These are phyloP conservation scores for Fusarium globosum DNA, from an alignment of 2,329 filamentous ascomycete species.

Conservation along the genomic window DNA sequence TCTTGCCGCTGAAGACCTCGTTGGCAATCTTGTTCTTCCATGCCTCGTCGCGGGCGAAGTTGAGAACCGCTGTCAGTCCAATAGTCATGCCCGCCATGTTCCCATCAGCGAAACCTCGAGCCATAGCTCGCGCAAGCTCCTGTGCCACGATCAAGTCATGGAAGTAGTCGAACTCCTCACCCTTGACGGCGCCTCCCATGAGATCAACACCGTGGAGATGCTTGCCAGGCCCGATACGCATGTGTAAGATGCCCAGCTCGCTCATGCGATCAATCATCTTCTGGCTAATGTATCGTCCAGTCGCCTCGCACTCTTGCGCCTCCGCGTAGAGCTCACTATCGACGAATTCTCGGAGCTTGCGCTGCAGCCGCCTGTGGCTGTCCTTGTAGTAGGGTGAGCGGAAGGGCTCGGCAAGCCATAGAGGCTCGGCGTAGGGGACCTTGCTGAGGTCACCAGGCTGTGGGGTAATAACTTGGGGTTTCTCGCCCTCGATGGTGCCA, in stretches of 20 bases:
- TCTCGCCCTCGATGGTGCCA: constrained; percentile 80
- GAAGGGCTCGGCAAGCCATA: constrained; percentile 83
- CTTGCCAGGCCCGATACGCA: constrained; percentile 85
- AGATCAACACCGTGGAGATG: constrained; percentile 79
- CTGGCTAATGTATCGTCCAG: constrained; percentile 76
- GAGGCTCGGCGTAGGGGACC: constrained; percentile 86
- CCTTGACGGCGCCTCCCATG: constrained; percentile 75
- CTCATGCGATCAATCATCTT: constrained; percentile 83
- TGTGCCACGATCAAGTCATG: constrained; percentile 83
- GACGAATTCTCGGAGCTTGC: constrained; percentile 77
- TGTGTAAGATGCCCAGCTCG: constrained; percentile 78
- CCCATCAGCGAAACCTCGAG: constrained; percentile 85
- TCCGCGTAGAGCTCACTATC: constrained; percentile 78
- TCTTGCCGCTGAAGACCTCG: constrained; percentile 81
- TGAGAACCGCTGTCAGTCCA: constrained; percentile 80
- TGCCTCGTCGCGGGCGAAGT: constrained; percentile 76
- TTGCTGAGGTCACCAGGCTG: constrained; percentile 76
- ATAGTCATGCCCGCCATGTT: constrained; percentile 91
- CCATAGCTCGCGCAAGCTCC: constrained; percentile 76
- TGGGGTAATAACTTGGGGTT: constrained; percentile 76
- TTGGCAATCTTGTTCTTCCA: constrained; percentile 75
- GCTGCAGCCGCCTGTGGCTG: constrained; percentile 74
- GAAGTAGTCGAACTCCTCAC: constrained; percentile 88
- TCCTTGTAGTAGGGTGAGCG: constrained; percentile 85
- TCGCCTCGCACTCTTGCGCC: constrained; percentile 79